Conservation (phyloP, 495 filamentous ascomycete species). For the Bathelium albidoporum region DNA sequence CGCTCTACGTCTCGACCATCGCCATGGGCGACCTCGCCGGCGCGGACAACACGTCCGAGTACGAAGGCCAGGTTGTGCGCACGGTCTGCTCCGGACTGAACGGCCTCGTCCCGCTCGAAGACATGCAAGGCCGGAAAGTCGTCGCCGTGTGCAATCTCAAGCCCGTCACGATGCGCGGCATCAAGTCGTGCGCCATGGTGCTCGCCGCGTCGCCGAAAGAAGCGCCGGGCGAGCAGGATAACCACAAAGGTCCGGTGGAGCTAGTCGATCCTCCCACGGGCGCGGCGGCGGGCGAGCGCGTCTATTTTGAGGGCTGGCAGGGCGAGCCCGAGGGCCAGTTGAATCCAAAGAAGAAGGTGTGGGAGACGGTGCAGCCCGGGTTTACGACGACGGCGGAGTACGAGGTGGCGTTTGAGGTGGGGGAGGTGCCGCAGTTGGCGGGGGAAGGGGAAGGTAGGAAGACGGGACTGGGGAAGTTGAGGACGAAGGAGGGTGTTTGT, state of each 20-base stretch:
- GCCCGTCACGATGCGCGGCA: constrained; percentile 95
- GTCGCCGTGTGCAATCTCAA: constrained; percentile 95
- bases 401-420: constrained; percentile 69
- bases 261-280: constrained; percentile 78
- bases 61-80: constrained; percentile 76
- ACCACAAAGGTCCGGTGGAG: constrained; percentile 85
- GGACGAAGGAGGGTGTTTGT: constrained; percentile 31
- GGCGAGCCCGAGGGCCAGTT: constrained; percentile 85
- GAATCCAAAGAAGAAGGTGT: constrained; percentile 99
- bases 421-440: constrained; percentile 49
- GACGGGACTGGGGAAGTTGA: constrained; percentile 27
- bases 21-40: constrained; percentile 82
- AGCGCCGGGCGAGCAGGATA: constrained; percentile 65
- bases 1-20: constrained; percentile 91
- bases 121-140: constrained; percentile 94
- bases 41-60: constrained; percentile 76
- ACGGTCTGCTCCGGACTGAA: constrained; percentile 96
- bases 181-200: constrained; percentile 94
- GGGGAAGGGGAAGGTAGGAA: constrained; percentile 41
- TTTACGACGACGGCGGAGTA: constrained; percentile 73
- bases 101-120: constrained; percentile 79
- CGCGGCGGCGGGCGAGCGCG: constrained; percentile 68
- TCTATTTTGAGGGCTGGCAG: constrained; percentile 88
- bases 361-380: constrained; percentile 90
- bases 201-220: constrained; percentile 79